phyloP scores from a whole-genome alignment of 2,329 filamentous ascomycete genomes.

The Didymosphaeria variabile region DNA sequence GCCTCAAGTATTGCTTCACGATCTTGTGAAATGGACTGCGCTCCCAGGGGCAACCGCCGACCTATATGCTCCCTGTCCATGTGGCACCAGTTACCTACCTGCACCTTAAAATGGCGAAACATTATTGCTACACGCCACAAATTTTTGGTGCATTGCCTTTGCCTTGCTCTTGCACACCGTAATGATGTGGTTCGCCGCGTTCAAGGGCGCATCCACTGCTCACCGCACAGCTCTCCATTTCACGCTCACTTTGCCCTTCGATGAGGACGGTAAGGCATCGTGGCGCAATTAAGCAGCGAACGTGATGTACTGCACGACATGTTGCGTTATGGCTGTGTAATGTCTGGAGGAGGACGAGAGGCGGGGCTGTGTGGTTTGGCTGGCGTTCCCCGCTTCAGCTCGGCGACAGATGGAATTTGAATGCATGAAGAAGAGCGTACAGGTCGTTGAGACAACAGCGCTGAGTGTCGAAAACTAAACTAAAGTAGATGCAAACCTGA shows the following conservation, averaged over 20 bases:
- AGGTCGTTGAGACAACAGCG: too few relatives aligned
- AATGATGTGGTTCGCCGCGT: neutral
- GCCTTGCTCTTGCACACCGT: neutral
- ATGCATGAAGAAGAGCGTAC: too few relatives aligned
- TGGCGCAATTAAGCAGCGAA: slow-evolving; percentile 19
- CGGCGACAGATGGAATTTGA: neutral
- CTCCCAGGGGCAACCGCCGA: neutral
- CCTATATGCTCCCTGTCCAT: neutral
- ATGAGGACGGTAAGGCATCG: slow-evolving; percentile 12
- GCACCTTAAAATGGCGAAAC: neutral
- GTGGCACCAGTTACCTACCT: neutral
- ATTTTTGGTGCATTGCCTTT: neutral
- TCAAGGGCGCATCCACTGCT: neutral
- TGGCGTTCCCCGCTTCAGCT: slow-evolving; percentile 9
- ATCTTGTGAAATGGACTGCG: neutral
- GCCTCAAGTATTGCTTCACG: neutral
- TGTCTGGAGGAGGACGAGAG: neutral
- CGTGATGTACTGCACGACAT: neutral
- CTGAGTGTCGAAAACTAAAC: too few relatives aligned
- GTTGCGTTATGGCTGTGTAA: neutral
- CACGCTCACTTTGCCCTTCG: neutral
- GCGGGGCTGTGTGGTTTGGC: neutral
- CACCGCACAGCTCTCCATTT: slow-evolving; percentile 9
- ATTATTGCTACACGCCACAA: neutral
- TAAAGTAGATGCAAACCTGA: too few relatives aligned